Percentiles rank a stretch among this genome's conserved stretches.
Evolutionary conservation across 345 rosid genomes (phyloP).

Genomic region (Euphorbia tirucalli): DNA sequence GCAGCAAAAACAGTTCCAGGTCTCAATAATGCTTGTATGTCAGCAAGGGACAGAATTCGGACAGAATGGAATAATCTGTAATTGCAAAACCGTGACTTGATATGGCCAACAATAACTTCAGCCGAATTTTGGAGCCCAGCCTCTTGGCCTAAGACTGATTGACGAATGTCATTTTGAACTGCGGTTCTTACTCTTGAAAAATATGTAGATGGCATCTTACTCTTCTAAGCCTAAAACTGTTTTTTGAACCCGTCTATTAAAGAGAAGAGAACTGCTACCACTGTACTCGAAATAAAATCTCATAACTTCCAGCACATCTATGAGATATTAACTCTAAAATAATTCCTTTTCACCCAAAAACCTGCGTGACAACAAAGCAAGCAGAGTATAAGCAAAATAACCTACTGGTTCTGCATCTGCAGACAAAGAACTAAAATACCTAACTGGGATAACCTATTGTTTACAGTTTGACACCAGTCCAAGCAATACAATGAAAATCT

Average conservation of each 20-base stretch:
- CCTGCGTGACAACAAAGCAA: conserved; percentile 17
- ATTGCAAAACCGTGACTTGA: conserved; percentile 49
- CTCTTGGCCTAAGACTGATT: conserved; percentile 36
- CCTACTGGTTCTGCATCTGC: conserved; percentile 5
- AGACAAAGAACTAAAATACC: not conserved
- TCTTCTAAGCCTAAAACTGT: conserved; percentile 32
- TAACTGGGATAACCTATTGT: not conserved
- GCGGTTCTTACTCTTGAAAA: conserved; percentile 50
- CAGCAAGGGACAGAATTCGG: conserved; percentile 37
- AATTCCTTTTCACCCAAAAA: conserved; percentile 22
- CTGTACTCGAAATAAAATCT: conserved; percentile 30
- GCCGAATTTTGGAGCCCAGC: conserved; percentile 40
- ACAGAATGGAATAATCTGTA: conserved; percentile 52
- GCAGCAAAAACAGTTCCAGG: conserved; percentile 47
- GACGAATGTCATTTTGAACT: conserved; percentile 46
- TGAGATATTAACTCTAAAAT: conserved; percentile 1
- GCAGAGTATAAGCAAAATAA: conserved; percentile 3
- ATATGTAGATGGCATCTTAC: conserved; percentile 59
- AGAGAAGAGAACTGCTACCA: conserved; percentile 31
- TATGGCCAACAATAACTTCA: conserved; percentile 48
- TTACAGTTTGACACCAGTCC: not conserved
- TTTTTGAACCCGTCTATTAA: conserved; percentile 20
- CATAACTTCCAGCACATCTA: conserved; percentile 46
- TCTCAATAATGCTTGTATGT: conserved; percentile 45
- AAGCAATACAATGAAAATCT: not conserved